Evolutionary conservation across 2,329 filamentous ascomycete species (phyloP), one percentile per base, ranked within the genome.

Genomic region (Talaromyces amestolkiae): DNA sequence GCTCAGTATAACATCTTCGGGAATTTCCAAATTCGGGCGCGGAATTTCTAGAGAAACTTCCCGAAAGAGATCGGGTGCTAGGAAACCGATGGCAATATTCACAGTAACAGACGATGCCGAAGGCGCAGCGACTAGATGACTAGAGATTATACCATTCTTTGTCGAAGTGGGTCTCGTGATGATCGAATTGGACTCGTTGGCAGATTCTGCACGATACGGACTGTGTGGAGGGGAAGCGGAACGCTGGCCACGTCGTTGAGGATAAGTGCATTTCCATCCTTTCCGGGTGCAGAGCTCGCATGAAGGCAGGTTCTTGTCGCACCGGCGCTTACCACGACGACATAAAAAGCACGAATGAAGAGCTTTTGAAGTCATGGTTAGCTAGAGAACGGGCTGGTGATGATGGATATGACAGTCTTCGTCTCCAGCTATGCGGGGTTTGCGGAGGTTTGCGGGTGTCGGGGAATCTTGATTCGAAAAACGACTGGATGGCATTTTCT

Each of bases 271-370:
- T 13, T 63, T 45, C 35, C 27, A 56, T 24, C 61, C 61, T 27
- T 63, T 63, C n/a, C 61, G 61, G 27, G 19, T 24, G 24, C 61
- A 63, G 15, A 63, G 61, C 47, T 63, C 49, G 35, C 61, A 63
- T 24, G 49, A 63, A 3, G 61, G 61, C n/a, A 63, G 49, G 24
- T 17, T 45, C 35, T 63, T 63, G 35, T 63, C 51, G 49, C 61
- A 63, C 37, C 61, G 61, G n/a, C 61, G 61, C 61, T 63, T 63
- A 63, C n/a, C 22, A 24, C 51, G 61, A 24, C 61, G 61, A n/a
- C 61, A 63, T 11, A 33, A 3, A 19, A 63, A 63, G 27, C 61
- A 63, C 7, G 61, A 63, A 45, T 31, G 15, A 35, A 39, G 61
- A 56, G 61, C 61, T 3, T 17, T 35, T 22, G 61, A 47, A n/a